Evolutionary conservation across 352 stramenopile genomes (phyloP).

Genomic region (Pythium pyrilobum): DNA sequence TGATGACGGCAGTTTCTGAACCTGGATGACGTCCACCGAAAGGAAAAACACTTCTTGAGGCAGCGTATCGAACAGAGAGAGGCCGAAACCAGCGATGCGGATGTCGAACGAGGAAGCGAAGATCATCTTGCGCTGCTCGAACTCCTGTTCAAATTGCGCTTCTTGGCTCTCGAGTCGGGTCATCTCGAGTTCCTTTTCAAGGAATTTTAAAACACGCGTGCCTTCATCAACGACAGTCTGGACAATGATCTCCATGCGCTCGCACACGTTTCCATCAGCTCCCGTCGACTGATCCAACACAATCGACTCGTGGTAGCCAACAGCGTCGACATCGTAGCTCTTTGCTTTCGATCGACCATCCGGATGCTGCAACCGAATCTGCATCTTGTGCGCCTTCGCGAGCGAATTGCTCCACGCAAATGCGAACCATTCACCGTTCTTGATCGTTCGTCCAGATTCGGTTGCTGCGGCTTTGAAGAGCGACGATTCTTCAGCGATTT

Average conservation of each 20-base stretch:
- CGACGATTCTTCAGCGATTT: conserved; percentile 39
- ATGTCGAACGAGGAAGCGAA: conserved; percentile 82
- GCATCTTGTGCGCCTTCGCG: conserved; percentile 78
- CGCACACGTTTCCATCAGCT: conserved; percentile 27
- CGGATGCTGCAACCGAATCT: conserved; percentile 51
- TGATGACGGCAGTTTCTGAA: conserved; percentile 66
- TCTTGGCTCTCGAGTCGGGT: conserved; percentile 63
- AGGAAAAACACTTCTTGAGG: conserved; percentile 83
- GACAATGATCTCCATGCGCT: conserved; percentile 58
- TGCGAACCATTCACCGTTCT: conserved; percentile 63
- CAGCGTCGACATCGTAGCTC: conserved; percentile 81
- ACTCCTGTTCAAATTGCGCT: conserved; percentile 55
- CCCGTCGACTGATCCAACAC: conserved; percentile 46
- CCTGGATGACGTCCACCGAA: conserved; percentile 68
- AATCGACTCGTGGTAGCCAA: conserved; percentile 70
- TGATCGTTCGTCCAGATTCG: conserved; percentile 42
- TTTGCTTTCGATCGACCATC: conserved; percentile 57
- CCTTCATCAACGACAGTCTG: conserved; percentile 78
- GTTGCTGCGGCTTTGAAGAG: conserved; percentile 60
- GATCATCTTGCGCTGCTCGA: conserved; percentile 74
- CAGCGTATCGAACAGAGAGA: conserved; percentile 71
- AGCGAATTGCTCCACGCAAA: conserved; percentile 84
- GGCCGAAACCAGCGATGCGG: conserved; percentile 63
- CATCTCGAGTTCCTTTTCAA: conserved; percentile 77
- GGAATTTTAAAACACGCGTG: conserved; percentile 76